phyloP scores from a whole-genome alignment of 768 basidiomycete species.

The Calocybe gangraenosa region DNA sequence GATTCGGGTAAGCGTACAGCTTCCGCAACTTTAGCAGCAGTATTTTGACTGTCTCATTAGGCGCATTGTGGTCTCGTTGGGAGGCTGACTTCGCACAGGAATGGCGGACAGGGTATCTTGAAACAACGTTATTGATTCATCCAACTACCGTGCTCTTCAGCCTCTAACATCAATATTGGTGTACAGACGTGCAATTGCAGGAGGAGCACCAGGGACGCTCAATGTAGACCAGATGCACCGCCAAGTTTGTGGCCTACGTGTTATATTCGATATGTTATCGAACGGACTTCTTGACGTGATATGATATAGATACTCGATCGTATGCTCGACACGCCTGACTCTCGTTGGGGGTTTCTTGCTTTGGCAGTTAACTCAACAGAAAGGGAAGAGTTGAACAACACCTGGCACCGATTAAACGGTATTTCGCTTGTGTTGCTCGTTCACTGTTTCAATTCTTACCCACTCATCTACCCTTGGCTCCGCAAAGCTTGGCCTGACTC shows the following conservation, averaged over 20 bases:
- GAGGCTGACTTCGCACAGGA: slow-evolving; percentile 41
- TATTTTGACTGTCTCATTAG: slow-evolving; percentile 6
- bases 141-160: not conserved
- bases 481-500: slow-evolving; percentile 55
- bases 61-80: slow-evolving; percentile 31
- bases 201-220: slow-evolving; percentile 40
- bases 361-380: slow-evolving; percentile 37
- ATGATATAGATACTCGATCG: slow-evolving; percentile 47
- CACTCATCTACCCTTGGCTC: not conserved
- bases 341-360: slow-evolving; percentile 49
- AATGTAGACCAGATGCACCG: slow-evolving; percentile 57
- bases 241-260: slow-evolving; percentile 30
- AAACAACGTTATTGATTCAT: slow-evolving; percentile 40
- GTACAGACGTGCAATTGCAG: slow-evolving; percentile 37
- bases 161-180: not conserved
- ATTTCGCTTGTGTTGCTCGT: not conserved
- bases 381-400: slow-evolving; percentile 39
- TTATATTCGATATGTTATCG: not conserved
- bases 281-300: not conserved
- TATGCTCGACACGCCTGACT: slow-evolving; percentile 37
- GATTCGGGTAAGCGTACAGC: slow-evolving; percentile 14
- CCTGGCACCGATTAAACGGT: slow-evolving; percentile 64
- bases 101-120: slow-evolving; percentile 52
- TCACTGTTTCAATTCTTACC: not conserved
- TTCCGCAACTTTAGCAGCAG: not conserved